Evolutionary conservation across 2,329 filamentous ascomycete species (phyloP).

Genomic region (Colletotrichum limetticola): DNA sequence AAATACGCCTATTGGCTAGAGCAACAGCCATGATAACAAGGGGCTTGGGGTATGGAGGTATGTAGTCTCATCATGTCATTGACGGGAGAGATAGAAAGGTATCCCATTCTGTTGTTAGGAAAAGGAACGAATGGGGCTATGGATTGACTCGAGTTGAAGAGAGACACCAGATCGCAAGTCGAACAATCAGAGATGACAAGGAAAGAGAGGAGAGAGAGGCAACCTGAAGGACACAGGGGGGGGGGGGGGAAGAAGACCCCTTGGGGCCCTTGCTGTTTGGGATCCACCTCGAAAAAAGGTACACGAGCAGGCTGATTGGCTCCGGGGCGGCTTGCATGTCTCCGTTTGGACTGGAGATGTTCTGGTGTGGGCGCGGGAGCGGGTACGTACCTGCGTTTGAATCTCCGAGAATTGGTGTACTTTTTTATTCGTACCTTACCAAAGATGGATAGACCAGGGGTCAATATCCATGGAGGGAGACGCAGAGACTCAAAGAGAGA

Average conservation of each 20-base stretch:
- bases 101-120: neutral
- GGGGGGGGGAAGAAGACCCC: neutral
- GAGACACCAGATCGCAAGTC: neutral
- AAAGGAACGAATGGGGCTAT: neutral
- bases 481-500: neutral
- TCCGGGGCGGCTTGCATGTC: neutral
- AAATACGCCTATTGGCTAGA: slow-evolving; percentile 21
- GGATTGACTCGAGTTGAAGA: neutral
- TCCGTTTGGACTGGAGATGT: slow-evolving; percentile 1
- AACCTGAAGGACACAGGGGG: neutral
- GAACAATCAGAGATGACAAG: neutral
- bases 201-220: neutral
- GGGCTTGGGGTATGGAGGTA: neutral
- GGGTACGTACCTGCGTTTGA: slow-evolving; percentile 2
- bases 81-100: too few species aligned
- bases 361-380: neutral
- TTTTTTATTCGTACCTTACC: neutral
- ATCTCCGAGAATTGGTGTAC: neutral
- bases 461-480: neutral
- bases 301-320: slow-evolving; percentile 23
- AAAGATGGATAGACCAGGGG: neutral
- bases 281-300: slow-evolving; percentile 17
- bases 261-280: neutral
- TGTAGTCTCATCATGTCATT: neutral
- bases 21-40: neutral